Base-by-base conservation (phyloP, 2,329 filamentous ascomycete species). In the Colletotrichum costaricense region DNA sequence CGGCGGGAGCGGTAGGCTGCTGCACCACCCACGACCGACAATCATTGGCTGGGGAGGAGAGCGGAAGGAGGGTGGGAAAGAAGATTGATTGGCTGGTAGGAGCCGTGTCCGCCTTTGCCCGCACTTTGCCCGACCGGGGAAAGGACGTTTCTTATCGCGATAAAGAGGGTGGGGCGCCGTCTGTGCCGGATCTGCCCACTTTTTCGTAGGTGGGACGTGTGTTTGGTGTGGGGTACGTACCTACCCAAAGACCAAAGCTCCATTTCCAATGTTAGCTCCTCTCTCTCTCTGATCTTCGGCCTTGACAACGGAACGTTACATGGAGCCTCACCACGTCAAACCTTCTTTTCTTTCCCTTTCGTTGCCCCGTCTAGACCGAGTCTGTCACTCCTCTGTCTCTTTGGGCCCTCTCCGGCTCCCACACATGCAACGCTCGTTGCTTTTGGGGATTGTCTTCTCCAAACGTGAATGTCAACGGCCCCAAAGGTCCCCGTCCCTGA, bases 221-320 rank as follows among this genome's bases (percentile, higher is more conserved):
- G 52, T 33, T 56, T 14, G 38, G 14, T 42, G 38, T 19, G 30
- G 63, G 49, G 6, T 38, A 70, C 67, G 67, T 70, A 66, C 49
- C 16, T 70, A 66, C 49, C 16, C 12, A 4, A 16, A 16, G 22
- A 11, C 22, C 59, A 28, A 28, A 69, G 56, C 42, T 73, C 67
- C 67, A 64, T 62, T 62, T 52, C 59, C 22, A 19, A 52, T 66
- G 55, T 73, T 71, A 73, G 71, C 62, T n/a, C n/a, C 33, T 65
- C 49, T 62, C 8, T 30, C 38, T 42, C 33, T 35, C 38, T 42
- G 71, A 70, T 70, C 67, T 30, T 66, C 67, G 60, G 55, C 35
- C 56, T 70, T 49, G 67, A 73, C 60, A 71, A 73, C 71, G 71
- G 67, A 73, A 73, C 71, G 71, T 73, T 73, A 73, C 71, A 73